phyloP scores from a whole-genome alignment of 495 filamentous ascomycete genomes.

The Penicillium roqueforti region DNA sequence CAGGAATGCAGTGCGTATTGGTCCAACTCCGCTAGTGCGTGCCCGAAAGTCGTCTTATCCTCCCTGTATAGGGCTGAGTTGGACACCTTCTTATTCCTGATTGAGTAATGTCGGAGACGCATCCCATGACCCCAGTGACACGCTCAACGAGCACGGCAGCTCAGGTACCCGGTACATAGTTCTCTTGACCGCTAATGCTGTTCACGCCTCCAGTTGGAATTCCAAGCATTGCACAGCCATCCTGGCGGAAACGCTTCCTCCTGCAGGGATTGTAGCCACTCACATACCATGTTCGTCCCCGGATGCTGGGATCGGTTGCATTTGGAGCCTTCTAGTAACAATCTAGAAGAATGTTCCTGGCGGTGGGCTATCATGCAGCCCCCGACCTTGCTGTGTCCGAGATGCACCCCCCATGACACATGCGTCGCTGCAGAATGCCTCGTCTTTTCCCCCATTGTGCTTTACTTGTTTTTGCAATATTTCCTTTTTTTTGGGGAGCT shows the following conservation, averaged over 20 bases:
- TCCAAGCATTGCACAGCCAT: slow-evolving; percentile 19
- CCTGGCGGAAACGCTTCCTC: slow-evolving; percentile 11
- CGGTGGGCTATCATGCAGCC: slow-evolving; percentile 23
- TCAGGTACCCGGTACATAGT: slow-evolving; percentile 14
- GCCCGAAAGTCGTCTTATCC: background rate
- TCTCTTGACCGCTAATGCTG: slow-evolving; percentile 25
- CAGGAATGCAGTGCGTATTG: background rate
- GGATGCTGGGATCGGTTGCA: slow-evolving; percentile 25
- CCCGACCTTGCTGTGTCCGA: slow-evolving; percentile 4
- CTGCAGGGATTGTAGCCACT: slow-evolving; percentile 22
- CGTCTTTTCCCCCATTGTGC: background rate
- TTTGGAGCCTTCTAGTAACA: slow-evolving; percentile 28
- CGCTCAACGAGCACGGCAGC: slow-evolving; percentile 6
- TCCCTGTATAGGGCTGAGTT: slow-evolving; percentile 15
- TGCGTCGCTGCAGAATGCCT: background rate
- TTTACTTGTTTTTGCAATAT: background rate
- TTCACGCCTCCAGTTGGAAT: slow-evolving; percentile 21
- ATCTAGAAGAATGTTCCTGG: slow-evolving; percentile 35
- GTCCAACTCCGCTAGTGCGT: slow-evolving; percentile 1
- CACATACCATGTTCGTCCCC: slow-evolving; percentile 11
- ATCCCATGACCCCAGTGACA: slow-evolving; percentile 2
- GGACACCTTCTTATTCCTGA: slow-evolving; percentile 11
- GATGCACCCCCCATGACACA: slow-evolving; percentile 2
- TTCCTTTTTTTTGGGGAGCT: background rate
- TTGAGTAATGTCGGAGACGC: slow-evolving; percentile 5